Base-by-base conservation (phyloP, 2,329 filamentous ascomycete species). In the Curvularia sp. region DNA sequence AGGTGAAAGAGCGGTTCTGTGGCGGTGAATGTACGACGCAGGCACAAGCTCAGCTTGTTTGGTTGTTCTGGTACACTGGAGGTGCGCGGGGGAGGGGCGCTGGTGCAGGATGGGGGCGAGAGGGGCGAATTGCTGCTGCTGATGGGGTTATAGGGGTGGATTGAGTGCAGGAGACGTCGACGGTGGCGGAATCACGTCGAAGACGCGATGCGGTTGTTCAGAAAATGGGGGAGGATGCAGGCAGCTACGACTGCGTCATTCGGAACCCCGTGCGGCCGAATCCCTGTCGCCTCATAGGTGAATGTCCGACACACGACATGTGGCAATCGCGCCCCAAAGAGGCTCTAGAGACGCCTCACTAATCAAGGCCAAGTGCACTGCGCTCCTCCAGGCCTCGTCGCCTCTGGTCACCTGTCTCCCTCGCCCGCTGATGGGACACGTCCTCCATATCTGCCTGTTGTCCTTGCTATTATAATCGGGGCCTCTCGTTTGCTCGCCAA, bases 161-260 rank as follows among this genome's bases (percentile, higher is more conserved):
- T 18, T 30, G 46, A 27, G 59, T 52, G 48, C 57, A 64, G 52
- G 42, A 48, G 55, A 52, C 32, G 59, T 61, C 60, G 65, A 68
- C 46, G 55, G 57, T 38, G 54, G 47, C 55, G 55, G 66, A 71
- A 69, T 53, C 61, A 53, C 49, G 65, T 65, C 63, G 67, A 71
- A 67, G 63, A 64, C 60, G 60, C 66, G 64, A 41, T 58, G 54
- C 57, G 55, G 58, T 65, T 67, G 66, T 63, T 21, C 43, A 21
- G 13, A 46, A 19, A 12, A n/a, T n/a, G n/a, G 12, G 21, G 18
- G 39, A 23, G 39, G 32, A 32, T 66, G 61, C 59, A 70, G 64
- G 65, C 68, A 69, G 59, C 45, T 52, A 55, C 48, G 51, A 57
- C 55, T 67, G 65, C 67, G 67, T 69, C 67, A 69, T 66, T 50